Evolutionary conservation across 352 stramenopile genomes (phyloP), one percentile per base, ranked within the genome.

Genomic region (Elongisporangium undulatum): DNA sequence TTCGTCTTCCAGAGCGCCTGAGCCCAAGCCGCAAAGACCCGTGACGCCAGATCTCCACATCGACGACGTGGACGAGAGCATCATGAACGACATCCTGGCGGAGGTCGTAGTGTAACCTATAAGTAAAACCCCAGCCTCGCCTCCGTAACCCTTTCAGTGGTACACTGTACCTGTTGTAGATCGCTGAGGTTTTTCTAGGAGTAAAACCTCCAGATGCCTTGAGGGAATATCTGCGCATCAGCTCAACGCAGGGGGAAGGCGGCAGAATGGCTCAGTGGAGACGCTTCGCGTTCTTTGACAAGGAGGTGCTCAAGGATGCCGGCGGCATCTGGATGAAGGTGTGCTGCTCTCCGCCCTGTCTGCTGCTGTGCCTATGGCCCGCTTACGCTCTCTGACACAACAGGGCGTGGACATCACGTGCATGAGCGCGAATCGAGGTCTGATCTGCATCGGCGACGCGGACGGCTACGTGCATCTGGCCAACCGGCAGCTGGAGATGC

Each of bases 261-360:
- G 56, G 41, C 52, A 24, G n/a, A n/a, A 95, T 95, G 86, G 84
- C 86, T 71, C 86, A 95, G 66, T 94, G 84, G 85, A 75, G 86
- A 74, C 82, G 86, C 69, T 95, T 95, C 66, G 83, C 83, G 53
- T 95, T 95, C 80, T 95, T 95, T 61, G 86, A 95, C 65, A 90
- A 90, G 64, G 86, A 95, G 59, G 77, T 92, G 23, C 76, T 95
- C 41, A 94, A 92, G 67, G 86, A 95, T 66, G 65, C 65, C 22
- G 90, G 75, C 72, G 86, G 82, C 0, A 74, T 85, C 19, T 95
- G 86, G 86, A 87, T 95, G 71, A 92, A 92, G 71, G 86, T 94
- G 56, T 52, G 65, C 39, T 59, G 34, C 22, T 10, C 15, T 58
- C 5, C 24, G 3, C 12, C 62, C 49, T 56, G 22, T 55, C 29